Evolutionary conservation across 768 basidiomycete species (phyloP).

Genomic region (Lanmaoa rubissima): DNA sequence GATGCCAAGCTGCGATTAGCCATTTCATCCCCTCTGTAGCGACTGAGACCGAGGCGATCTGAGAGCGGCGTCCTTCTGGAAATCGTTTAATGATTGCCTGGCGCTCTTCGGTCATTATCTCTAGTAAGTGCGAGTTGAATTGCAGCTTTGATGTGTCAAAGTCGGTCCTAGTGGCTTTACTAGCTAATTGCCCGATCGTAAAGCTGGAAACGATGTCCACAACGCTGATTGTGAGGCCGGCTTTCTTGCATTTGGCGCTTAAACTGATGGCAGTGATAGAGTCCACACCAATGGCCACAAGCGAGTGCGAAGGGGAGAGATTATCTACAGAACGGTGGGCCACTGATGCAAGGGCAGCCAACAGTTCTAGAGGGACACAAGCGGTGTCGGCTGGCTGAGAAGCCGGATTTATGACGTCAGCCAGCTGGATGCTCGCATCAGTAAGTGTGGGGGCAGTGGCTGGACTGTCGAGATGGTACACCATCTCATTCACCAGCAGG

Average conservation of each 20-base stretch:
- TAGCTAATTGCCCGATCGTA: slow-evolving; percentile 33
- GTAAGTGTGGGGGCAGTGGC: not conserved
- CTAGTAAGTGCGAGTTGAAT: not conserved
- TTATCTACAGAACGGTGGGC: slow-evolving; percentile 29
- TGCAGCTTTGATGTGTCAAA: not conserved
- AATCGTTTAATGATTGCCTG: slow-evolving; percentile 14
- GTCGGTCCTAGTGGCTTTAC: slow-evolving; percentile 4
- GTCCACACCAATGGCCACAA: slow-evolving; percentile 45
- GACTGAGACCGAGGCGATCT: slow-evolving; percentile 18
- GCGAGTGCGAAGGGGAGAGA: slow-evolving; percentile 35
- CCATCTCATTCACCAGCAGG: slow-evolving; percentile 16
- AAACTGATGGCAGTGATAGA: slow-evolving; percentile 51
- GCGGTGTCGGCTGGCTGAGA: not conserved
- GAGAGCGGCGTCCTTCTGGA: slow-evolving; percentile 9
- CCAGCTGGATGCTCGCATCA: not conserved
- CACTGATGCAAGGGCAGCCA: slow-evolving; percentile 11
- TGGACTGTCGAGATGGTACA: slow-evolving; percentile 19
- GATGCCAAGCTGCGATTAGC: slow-evolving; percentile 44
- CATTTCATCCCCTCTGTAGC: slow-evolving; percentile 36
- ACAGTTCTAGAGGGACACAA: slow-evolving; percentile 10
- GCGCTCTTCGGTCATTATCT: slow-evolving; percentile 13
- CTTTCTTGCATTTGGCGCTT: slow-evolving; percentile 37
- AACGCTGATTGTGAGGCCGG: slow-evolving; percentile 34
- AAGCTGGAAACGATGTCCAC: slow-evolving; percentile 42
- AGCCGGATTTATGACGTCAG: not conserved